Conservation (phyloP, 257 asterid species). For the Solanum ahanhuiri region DNA sequence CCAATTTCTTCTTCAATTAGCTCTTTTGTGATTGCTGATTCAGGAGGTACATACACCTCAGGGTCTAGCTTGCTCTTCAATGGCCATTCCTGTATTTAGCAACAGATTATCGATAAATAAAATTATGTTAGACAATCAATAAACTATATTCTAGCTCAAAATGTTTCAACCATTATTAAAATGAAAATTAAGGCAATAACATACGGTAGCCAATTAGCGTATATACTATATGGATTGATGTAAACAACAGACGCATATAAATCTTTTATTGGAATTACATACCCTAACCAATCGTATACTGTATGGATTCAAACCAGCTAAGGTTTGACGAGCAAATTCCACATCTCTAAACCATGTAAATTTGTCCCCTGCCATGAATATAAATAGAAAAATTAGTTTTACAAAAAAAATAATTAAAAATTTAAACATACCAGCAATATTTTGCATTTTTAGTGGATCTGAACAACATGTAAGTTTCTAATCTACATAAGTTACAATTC, state of each 20-base stretch:
- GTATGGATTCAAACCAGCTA: conserved; percentile 61
- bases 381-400: not conserved
- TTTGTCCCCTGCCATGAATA: conserved; percentile 30
- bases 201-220: no score
- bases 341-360: conserved; percentile 66
- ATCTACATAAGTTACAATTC: no score
- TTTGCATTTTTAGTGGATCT: no score
- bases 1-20: conserved; percentile 30
- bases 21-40: conserved; percentile 51
- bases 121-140: no score
- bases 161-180: not conserved
- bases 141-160: not conserved
- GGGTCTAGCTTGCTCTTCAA: conserved; percentile 66
- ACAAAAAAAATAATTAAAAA: not conserved
- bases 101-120: no score
- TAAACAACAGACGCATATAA: no score
- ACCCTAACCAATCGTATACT: conserved; percentile 54
- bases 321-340: conserved; percentile 68
- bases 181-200: not conserved
- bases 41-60: conserved; percentile 55
- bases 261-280: not conserved
- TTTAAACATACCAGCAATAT: no score
- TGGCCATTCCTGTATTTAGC: conserved; percentile 56
- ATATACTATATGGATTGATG: not conserved
- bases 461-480: no score